Conservation (phyloP, 805 yeast genomes). For the Candida pseudoglaebosa region DNA sequence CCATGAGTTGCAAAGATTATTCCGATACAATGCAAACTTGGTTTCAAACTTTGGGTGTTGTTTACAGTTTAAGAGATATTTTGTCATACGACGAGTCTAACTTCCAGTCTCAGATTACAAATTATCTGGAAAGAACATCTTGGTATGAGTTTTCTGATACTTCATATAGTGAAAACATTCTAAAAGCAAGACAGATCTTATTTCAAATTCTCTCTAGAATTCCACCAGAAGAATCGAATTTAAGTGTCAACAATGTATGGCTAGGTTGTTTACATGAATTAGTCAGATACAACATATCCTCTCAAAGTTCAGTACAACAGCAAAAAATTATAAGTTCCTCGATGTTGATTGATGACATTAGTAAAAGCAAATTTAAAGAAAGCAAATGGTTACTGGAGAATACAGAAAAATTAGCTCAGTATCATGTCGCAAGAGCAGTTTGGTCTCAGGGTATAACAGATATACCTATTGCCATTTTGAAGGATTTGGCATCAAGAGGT, state of each 20-base stretch:
- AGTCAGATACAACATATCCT: conserved; percentile 36
- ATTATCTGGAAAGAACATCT: conserved; percentile 14
- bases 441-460: conserved; percentile 61
- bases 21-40: conserved; percentile 12
- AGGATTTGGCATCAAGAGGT: conserved; percentile 15
- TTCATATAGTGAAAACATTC: conserved; percentile 36
- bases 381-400: conserved; percentile 9
- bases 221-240: conserved; percentile 1
- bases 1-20: conserved; percentile 14
- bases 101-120: conserved; percentile 6
- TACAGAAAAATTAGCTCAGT: conserved; percentile 25
- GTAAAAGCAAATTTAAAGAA: conserved; percentile 15
- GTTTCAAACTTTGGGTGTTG: conserved; percentile 25
- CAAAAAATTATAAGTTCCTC: conserved; percentile 54
- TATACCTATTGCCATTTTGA: conserved; percentile 54
- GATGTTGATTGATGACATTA: conserved; percentile 39
- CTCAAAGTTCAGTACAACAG: conserved; percentile 30
- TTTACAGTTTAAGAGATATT: conserved; percentile 18
- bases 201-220: conserved; percentile 25
- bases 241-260: conserved; percentile 12
- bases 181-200: conserved; percentile 39
- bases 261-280: conserved; percentile 34
- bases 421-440: conserved; percentile 55
- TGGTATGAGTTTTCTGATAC: conserved; percentile 41
- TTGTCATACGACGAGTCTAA: conserved; percentile 9